These are phyloP conservation scores for Hortaea sp. DNA, from an alignment of 2,329 filamentous ascomycete genomes.

Conservation along the genomic window DNA sequence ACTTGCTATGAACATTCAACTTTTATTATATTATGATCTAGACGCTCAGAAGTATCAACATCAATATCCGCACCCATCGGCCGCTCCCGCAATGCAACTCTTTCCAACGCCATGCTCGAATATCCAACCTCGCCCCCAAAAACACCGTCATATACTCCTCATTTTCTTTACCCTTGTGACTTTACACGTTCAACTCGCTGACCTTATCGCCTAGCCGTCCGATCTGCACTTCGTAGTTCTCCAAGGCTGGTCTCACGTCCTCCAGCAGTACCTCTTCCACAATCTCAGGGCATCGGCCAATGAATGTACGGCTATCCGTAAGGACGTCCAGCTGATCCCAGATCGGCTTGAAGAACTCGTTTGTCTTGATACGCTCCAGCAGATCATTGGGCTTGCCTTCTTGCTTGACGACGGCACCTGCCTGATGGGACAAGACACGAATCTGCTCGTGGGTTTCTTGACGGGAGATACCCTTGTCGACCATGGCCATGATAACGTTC, in stretches of 20 bases:
- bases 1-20: not conserved
- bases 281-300: constrained; percentile 29
- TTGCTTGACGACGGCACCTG: constrained; percentile 59
- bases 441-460: constrained; percentile 85
- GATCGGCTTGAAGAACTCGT: constrained; percentile 57
- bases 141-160: not conserved
- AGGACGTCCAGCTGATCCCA: constrained; percentile 26
- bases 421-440: constrained; percentile 67
- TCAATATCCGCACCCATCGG: too few species aligned
- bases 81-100: not conserved
- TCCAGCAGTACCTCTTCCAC: constrained; percentile 28
- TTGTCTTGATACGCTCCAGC: constrained; percentile 63
- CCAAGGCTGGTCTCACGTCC: constrained; percentile 27
- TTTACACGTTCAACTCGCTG: constrained; percentile 19
- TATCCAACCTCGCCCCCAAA: not conserved
- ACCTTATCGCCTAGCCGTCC: constrained; percentile 12
- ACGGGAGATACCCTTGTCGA: constrained; percentile 58
- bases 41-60: too few species aligned
- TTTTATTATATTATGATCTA: not conserved
- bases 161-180: not conserved
- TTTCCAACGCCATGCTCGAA: not conserved
- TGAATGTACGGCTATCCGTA: constrained; percentile 28
- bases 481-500: constrained; percentile 68
- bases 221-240: constrained; percentile 22
- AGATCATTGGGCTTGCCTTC: constrained; percentile 71